Evolutionary conservation across 495 filamentous ascomycete genomes (phyloP).

Genomic region (Ramalina peruviana): DNA sequence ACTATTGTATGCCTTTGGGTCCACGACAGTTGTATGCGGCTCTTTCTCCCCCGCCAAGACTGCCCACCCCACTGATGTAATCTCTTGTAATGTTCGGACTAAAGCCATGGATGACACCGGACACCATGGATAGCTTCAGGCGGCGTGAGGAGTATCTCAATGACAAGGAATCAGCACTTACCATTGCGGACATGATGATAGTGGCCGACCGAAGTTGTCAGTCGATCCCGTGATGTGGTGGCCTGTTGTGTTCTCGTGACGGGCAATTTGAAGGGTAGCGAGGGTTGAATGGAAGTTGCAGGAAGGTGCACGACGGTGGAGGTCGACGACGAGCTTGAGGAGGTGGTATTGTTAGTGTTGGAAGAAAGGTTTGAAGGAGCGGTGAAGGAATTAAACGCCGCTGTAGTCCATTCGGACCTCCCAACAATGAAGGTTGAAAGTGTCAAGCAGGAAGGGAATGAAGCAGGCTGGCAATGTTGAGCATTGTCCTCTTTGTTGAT

Average conservation of each 20-base stretch:
- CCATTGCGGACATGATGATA: conserved; percentile 38
- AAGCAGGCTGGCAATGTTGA: too few species aligned
- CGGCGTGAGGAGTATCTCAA: background rate
- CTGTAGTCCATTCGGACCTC: too few species aligned
- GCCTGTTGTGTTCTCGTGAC: conserved; percentile 14
- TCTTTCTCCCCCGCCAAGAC: conserved; percentile 1
- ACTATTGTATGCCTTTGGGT: conserved; percentile 3
- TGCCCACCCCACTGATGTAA: conserved; percentile 2
- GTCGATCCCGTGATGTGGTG: conserved; percentile 9
- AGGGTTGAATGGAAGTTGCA: background rate
- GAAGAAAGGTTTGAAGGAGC: background rate
- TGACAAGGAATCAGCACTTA: conserved; percentile 19
- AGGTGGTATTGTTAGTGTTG: background rate
- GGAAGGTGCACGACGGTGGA: background rate
- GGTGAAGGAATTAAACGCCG: conserved; percentile 1
- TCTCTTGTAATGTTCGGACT: conserved; percentile 1
- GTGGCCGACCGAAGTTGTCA: conserved; percentile 10
- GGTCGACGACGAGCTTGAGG: background rate
- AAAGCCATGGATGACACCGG: background rate
- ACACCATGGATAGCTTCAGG: background rate
- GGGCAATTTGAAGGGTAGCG: background rate
- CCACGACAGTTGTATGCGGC: background rate
- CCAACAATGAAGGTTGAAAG: too few species aligned
- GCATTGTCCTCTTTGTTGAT: too few species aligned
- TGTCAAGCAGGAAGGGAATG: too few species aligned